A percentile compares a stretch with the other conserved stretches of the same genome.
These are phyloP conservation scores for Exophiala mesophila DNA, from an alignment of 2,329 filamentous ascomycete species.

Conservation along the genomic window DNA sequence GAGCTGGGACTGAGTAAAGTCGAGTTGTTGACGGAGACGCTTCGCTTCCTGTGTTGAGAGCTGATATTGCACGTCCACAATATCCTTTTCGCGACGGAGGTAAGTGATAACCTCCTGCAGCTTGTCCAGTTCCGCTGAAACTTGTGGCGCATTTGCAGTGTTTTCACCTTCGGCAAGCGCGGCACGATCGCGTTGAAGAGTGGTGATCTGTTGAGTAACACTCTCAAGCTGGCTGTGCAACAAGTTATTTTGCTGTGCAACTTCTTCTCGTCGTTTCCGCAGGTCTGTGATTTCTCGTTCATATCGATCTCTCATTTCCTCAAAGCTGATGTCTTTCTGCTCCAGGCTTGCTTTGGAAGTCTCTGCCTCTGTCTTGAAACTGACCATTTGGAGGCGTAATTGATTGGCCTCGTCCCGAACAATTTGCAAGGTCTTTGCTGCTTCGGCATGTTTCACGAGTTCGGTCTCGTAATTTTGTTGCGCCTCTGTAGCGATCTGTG, in stretches of 20 bases:
- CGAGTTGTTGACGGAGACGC: constrained; percentile 81
- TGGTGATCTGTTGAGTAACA: constrained; percentile 71
- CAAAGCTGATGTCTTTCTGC: constrained; percentile 84
- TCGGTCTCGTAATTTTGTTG: constrained; percentile 96
- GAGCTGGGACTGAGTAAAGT: constrained; percentile 79
- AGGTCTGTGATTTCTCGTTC: constrained; percentile 80
- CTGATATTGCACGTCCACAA: constrained; percentile 93
- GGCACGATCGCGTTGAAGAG: constrained; percentile 70
- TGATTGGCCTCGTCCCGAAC: constrained; percentile 76
- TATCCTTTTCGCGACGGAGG: constrained; percentile 91
- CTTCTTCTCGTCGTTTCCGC: constrained; percentile 72
- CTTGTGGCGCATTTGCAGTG: constrained; percentile 42
- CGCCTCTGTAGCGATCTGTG: constrained; percentile 85
- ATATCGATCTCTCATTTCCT: constrained; percentile 71
- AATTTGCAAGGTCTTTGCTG: constrained; percentile 76
- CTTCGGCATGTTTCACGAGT: constrained; percentile 89
- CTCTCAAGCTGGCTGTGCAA: constrained; percentile 85
- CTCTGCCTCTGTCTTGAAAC: constrained; percentile 74
- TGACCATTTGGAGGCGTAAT: constrained; percentile 71
- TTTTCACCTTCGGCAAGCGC: constrained; percentile 50
- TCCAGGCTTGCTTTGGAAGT: constrained; percentile 72
- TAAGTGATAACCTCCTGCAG: constrained; percentile 89
- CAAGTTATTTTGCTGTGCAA: constrained; percentile 82
- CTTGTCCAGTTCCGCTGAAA: constrained; percentile 61
- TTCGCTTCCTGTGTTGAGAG: constrained; percentile 83